A percentile compares a stretch with the other conserved stretches of the same genome.
Evolutionary conservation across 495 filamentous ascomycete genomes (phyloP).

Genomic region (Recurvomyces mirabilis): DNA sequence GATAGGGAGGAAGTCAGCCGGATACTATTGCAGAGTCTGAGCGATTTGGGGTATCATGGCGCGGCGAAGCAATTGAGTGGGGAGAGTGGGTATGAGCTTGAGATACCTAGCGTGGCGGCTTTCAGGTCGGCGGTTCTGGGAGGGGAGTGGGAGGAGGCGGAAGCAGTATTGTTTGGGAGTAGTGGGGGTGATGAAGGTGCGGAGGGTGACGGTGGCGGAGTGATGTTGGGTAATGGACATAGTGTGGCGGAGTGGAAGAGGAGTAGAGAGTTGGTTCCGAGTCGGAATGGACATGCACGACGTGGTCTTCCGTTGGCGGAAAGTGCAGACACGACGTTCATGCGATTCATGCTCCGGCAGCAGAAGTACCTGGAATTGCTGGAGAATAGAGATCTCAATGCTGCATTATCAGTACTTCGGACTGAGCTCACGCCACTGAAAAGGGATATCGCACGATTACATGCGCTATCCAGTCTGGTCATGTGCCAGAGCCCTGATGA

Average conservation of each 20-base stretch:
- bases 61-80: slow-evolving; percentile 62
- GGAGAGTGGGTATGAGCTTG: slow-evolving; percentile 82
- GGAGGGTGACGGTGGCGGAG: slow-evolving; percentile 33
- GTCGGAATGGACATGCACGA: slow-evolving; percentile 30
- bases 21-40: slow-evolving; percentile 80
- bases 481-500: slow-evolving; percentile 78
- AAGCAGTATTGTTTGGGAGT: slow-evolving; percentile 60
- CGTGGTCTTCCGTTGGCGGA: slow-evolving; percentile 42
- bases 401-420: slow-evolving; percentile 69
- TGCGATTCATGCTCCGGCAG: slow-evolving; percentile 72
- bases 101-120: slow-evolving; percentile 70
- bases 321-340: slow-evolving; percentile 45
- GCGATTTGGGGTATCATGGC: slow-evolving; percentile 71
- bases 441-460: slow-evolving; percentile 61
- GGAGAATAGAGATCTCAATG: slow-evolving; percentile 58
- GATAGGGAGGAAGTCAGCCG: slow-evolving; percentile 88
- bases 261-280: slow-evolving; percentile 5
- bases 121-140: slow-evolving; percentile 72
- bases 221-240: slow-evolving; percentile 21
- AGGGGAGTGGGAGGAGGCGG: slow-evolving; percentile 76
- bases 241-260: slow-evolving; percentile 4
- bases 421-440: slow-evolving; percentile 81
- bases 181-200: no score
- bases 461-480: slow-evolving; percentile 76
- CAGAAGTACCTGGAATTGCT: slow-evolving; percentile 94